Conservation (phyloP, 495 filamentous ascomycete species). For the Aspergillus nanangensis region DNA sequence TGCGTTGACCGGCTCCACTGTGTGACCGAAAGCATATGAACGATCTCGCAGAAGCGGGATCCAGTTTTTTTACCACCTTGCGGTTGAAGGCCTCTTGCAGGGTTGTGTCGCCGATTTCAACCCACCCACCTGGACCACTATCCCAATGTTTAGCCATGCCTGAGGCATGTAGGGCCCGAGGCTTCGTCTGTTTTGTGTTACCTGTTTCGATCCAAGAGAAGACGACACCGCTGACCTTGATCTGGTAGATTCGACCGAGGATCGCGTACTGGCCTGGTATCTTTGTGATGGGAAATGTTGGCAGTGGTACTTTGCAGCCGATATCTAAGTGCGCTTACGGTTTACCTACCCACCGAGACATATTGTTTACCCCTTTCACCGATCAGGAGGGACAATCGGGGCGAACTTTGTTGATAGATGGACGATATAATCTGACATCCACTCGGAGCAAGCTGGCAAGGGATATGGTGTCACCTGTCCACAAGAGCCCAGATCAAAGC, state of each 20-base stretch:
- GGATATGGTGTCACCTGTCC: background rate
- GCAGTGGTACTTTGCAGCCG: background rate
- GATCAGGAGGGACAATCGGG: background rate
- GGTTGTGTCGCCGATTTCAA: background rate
- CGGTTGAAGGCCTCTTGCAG: background rate
- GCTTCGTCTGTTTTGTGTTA: background rate
- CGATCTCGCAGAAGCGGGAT: too few relatives aligned
- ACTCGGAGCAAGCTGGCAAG: background rate
- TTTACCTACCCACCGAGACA: background rate
- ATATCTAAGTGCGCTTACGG: background rate
- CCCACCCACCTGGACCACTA: background rate
- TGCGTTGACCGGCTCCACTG: background rate
- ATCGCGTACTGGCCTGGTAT: background rate
- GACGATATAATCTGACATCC: background rate
- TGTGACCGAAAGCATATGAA: too few relatives aligned
- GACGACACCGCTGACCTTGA: background rate
- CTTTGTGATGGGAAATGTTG: background rate
- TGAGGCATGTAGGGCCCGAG: background rate
- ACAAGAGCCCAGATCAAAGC: constrained; percentile 1
- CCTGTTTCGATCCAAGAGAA: background rate
- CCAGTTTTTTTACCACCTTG: background rate
- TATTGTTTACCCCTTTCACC: background rate
- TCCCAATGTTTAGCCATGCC: background rate
- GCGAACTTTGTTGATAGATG: background rate
- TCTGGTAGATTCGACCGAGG: background rate